These are phyloP conservation scores for Arachnomyces sp. DNA, from an alignment of 2,329 filamentous ascomycete species.

Conservation along the genomic window DNA sequence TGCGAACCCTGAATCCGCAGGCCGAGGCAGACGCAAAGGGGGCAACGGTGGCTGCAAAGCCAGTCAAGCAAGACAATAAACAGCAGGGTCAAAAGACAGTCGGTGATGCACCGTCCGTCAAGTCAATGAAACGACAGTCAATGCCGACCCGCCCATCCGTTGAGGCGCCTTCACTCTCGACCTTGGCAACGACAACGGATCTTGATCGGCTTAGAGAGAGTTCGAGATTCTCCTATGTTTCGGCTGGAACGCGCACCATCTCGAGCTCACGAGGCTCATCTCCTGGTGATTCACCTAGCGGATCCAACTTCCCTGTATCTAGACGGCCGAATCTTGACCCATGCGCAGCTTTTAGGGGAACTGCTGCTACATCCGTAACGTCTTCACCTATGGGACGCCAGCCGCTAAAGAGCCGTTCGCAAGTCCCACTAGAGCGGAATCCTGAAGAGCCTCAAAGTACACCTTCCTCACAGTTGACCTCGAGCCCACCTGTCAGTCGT, in stretches of 20 bases:
- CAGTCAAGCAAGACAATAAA: slow-evolving; percentile 7
- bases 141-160: slow-evolving; percentile 12
- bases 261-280: slow-evolving; percentile 18
- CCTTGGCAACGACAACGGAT: slow-evolving; percentile 13
- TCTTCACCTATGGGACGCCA: slow-evolving; percentile 1
- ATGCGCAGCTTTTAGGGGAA: slow-evolving; percentile 1
- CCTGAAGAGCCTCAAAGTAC: slow-evolving; percentile 14
- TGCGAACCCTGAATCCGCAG: background rate
- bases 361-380: background rate
- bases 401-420: slow-evolving; percentile 3
- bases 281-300: slow-evolving; percentile 18
- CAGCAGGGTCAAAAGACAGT: slow-evolving; percentile 5
- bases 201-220: slow-evolving; percentile 15
- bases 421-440: slow-evolving; percentile 6
- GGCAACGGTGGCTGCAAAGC: background rate
- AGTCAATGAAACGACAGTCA: slow-evolving; percentile 14
- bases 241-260: slow-evolving; percentile 17
- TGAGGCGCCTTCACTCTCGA: slow-evolving; percentile 16
- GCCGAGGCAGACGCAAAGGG: background rate
- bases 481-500: slow-evolving; percentile 20
- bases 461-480: slow-evolving; percentile 16
- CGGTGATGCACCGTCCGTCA: slow-evolving; percentile 5
- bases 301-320: slow-evolving; percentile 18
- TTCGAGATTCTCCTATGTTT: slow-evolving; percentile 17
- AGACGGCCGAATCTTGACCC: background rate